Evolutionary conservation across 1,284 basidiomycete genomes (phyloP).

Genomic region (Ganoderma sp.): DNA sequence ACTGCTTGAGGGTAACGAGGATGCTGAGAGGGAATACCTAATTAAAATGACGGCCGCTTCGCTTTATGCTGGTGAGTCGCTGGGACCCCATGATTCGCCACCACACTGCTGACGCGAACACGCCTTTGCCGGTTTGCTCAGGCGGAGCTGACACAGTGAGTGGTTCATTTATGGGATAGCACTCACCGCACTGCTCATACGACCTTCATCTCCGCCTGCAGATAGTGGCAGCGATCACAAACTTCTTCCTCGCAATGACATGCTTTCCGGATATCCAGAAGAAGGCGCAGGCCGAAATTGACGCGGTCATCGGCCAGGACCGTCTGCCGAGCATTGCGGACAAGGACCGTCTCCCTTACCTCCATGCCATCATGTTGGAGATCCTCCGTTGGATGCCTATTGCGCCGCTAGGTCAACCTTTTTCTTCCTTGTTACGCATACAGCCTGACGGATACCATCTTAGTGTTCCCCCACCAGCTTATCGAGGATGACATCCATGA

Average conservation of each 20-base stretch:
- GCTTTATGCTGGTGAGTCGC: slow-evolving; percentile 37
- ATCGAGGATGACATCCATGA: slow-evolving; percentile 39
- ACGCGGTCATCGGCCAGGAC: slow-evolving; percentile 36
- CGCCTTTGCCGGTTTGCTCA: slow-evolving; percentile 6
- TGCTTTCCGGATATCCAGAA: slow-evolving; percentile 39
- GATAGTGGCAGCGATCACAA: slow-evolving; percentile 38
- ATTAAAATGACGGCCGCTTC: slow-evolving; percentile 39
- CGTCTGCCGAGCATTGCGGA: slow-evolving; percentile 38
- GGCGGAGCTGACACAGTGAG: slow-evolving; percentile 40
- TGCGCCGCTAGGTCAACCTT: slow-evolving; percentile 34
- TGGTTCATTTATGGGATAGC: background rate
- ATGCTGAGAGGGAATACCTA: slow-evolving; percentile 35
- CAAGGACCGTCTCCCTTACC: slow-evolving; percentile 38
- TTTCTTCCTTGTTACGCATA: background rate
- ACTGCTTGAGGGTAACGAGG: slow-evolving; percentile 30
- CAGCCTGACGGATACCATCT: background rate
- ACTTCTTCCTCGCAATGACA: slow-evolving; percentile 41
- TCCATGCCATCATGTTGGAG: slow-evolving; percentile 40
- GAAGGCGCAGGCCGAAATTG: slow-evolving; percentile 41
- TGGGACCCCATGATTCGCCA: background rate
- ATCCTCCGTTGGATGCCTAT: slow-evolving; percentile 40
- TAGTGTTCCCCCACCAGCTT: slow-evolving; percentile 37
- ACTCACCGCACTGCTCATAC: slow-evolving; percentile 1
- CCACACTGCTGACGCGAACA: slow-evolving; percentile 7
- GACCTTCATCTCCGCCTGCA: slow-evolving; percentile 15